A percentile compares a stretch with the other conserved stretches of the same genome.
phyloP scores from a whole-genome alignment of 1,139 yeast species.

The Pichia sp. region DNA sequence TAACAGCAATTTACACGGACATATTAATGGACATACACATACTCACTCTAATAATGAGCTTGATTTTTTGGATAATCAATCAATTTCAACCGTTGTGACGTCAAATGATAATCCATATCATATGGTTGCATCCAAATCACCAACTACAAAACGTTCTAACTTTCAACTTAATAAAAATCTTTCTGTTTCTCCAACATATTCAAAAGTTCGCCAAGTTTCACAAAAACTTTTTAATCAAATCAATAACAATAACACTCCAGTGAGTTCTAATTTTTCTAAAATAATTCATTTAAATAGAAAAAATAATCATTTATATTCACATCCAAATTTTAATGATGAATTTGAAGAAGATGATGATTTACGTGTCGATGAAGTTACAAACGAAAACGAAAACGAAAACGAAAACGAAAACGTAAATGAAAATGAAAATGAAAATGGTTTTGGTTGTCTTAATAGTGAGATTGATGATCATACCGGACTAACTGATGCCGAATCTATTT shows the following conservation, averaged over 20 bases:
- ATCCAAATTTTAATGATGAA: not conserved
- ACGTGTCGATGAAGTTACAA: not conserved
- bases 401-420: not conserved
- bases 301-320: not conserved
- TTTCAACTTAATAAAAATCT: conserved; percentile 1
- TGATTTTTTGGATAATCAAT: conserved; percentile 14
- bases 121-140: conserved; percentile 7
- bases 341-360: not conserved
- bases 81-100: conserved; percentile 10
- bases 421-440: conserved; percentile 13
- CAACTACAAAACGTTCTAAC: conserved; percentile 7
- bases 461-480: conserved; percentile 21
- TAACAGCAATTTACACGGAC: not conserved
- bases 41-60: conserved; percentile 4
- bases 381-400: not conserved
- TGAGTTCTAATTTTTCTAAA: conserved; percentile 2
- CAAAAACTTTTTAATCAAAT: conserved; percentile 9
- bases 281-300: conserved; percentile 13
- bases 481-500: conserved; percentile 22
- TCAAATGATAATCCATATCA: conserved; percentile 1
- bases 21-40: too few species aligned
- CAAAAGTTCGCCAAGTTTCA: conserved; percentile 14
- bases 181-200: conserved; percentile 8
- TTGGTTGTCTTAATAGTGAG: not conserved
- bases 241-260: not conserved